Conservation (phyloP, 1,284 basidiomycete genomes). For the Grifola frondosa region DNA sequence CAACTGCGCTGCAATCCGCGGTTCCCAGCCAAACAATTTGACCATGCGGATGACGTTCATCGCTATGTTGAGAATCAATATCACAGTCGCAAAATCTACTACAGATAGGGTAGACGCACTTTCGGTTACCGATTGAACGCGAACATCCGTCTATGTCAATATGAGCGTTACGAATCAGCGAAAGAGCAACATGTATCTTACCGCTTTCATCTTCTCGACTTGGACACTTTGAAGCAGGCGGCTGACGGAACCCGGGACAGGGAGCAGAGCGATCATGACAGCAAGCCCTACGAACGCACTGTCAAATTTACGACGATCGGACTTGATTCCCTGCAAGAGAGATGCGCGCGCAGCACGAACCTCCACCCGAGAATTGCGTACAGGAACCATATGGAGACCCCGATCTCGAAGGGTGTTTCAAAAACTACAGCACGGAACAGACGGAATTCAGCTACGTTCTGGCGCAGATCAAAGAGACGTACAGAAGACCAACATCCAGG, state of each 20-base stretch:
- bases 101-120: slow-evolving; percentile 11
- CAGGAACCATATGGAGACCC: slow-evolving; percentile 38
- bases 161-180: slow-evolving; percentile 13
- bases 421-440: slow-evolving; percentile 32
- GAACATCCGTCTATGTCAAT: slow-evolving; percentile 41
- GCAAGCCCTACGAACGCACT: slow-evolving; percentile 50
- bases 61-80: slow-evolving; percentile 14
- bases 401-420: slow-evolving; percentile 36
- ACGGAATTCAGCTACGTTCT: background rate
- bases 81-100: background rate
- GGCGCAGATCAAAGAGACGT: background rate
- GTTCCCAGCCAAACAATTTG: slow-evolving; percentile 65
- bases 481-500: slow-evolving; percentile 30
- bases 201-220: slow-evolving; percentile 32
- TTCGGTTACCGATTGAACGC: slow-evolving; percentile 51
- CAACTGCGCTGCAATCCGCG: slow-evolving; percentile 43
- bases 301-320: slow-evolving; percentile 3
- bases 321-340: background rate
- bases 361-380: slow-evolving; percentile 49
- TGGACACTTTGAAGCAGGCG: slow-evolving; percentile 30
- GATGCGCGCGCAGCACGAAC: slow-evolving; percentile 18
- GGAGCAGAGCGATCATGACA: slow-evolving; percentile 50
- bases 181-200: slow-evolving; percentile 20
- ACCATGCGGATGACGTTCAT: slow-evolving; percentile 49
- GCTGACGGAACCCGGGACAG: slow-evolving; percentile 44